Evolutionary conservation across 805 yeast species (phyloP), one percentile per base, ranked within the genome.

Genomic region (Clavispora vitiphila): DNA sequence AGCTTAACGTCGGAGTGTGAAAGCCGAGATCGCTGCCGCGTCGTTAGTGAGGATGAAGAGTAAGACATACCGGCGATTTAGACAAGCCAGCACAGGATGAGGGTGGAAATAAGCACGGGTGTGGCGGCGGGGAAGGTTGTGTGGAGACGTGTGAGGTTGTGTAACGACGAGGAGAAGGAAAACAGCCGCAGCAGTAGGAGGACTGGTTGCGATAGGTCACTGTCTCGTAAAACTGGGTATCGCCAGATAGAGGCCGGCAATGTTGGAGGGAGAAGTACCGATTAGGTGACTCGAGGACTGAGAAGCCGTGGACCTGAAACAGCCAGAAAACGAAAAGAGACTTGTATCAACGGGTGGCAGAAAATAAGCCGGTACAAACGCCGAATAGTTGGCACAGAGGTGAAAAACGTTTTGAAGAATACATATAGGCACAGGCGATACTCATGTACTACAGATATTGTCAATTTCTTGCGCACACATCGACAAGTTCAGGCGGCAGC

Each of bases 1-100:
- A 64, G 47, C 41, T 48, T 53, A 12, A 64, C 58, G 37, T 65
- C 69, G 25, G 51, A 51, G 14, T 44, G 38, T 9, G 61, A 51
- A 31, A 65, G 47, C 46, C 62, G 63, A 0, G 61, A 47, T 22
- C 67, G 43, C 25, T 54, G 50, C 14, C 37, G 23, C 16, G 38
- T n/a, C 36, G 26, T 18, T 27, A 21, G 35, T 23, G 38, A 25
- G 30, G 42, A 15, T 24, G 35, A 25, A 20, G 25, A 5, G 27
- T 35, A 32, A 7, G 35, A 32, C 24, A 19, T 20, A 7, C 19
- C 8, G 22, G n/a, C n/a, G n/a, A n/a, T n/a, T n/a, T n/a, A n/a
- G n/a, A n/a, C n/a, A n/a, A n/a, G n/a, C n/a, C n/a, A n/a, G n/a
- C n/a, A n/a, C n/a, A n/a, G n/a, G n/a, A n/a, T n/a, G n/a, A n/a